Conservation (phyloP, 306 rosid species). For the Gastrolobium bilobum region DNA sequence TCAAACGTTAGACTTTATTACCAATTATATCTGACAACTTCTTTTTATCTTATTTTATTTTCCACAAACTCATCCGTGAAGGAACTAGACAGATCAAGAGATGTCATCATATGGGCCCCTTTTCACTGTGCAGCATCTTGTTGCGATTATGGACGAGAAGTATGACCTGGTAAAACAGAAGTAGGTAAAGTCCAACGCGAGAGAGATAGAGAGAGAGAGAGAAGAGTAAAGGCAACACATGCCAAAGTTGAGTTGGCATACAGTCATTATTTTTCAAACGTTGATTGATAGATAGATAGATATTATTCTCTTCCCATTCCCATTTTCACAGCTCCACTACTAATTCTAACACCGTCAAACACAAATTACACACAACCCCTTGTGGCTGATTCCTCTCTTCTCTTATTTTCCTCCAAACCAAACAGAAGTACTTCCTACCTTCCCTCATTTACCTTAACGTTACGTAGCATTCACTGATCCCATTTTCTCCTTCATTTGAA, state of each 20-base stretch:
- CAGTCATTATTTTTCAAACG: background rate
- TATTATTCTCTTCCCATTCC: conserved; percentile 18
- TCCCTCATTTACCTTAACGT: background rate
- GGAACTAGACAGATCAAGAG: background rate
- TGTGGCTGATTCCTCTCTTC: background rate
- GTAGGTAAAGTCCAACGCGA: conserved; percentile 33
- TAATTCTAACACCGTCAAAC: conserved; percentile 25
- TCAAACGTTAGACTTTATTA: too few relatives aligned
- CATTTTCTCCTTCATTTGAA: conserved; percentile 41
- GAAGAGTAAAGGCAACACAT: conserved; percentile 17
- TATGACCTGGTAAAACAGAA: background rate
- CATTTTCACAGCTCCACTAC: background rate
- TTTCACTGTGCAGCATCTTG: background rate
- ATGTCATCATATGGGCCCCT: background rate
- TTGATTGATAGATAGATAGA: background rate
- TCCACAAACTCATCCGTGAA: too few relatives aligned
- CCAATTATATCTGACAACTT: too few relatives aligned
- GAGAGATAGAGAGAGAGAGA: too few relatives aligned
- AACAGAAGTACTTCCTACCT: background rate
- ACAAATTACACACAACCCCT: background rate
- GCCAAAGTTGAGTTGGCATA: background rate
- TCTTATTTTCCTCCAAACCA: background rate
- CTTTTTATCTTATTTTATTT: too few relatives aligned
- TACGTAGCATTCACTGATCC: conserved; percentile 35
- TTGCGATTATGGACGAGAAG: background rate